Conservation (phyloP, 2,329 filamentous ascomycete species). For the Triangularia verruculosa region DNA sequence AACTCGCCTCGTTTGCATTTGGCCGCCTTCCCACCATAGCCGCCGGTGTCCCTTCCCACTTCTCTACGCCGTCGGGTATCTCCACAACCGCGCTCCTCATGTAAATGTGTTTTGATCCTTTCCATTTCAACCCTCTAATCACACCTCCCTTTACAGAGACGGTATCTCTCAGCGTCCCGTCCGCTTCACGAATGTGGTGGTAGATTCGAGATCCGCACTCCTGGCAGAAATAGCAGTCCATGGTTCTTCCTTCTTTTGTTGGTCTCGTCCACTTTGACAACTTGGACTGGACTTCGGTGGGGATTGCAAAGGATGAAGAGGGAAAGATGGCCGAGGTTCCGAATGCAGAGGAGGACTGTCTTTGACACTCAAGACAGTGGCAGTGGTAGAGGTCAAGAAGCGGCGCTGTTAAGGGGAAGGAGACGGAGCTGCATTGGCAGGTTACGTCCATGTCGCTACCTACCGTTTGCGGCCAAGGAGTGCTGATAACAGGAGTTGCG, state of each 20-base stretch:
- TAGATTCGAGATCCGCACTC: conserved; percentile 44
- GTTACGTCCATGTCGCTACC: conserved; percentile 22
- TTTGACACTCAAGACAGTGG: conserved; percentile 39
- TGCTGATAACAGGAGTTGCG: not conserved
- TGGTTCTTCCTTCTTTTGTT: conserved; percentile 30
- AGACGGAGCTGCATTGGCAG: conserved; percentile 35
- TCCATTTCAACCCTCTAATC: conserved; percentile 41
- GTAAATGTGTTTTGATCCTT: conserved; percentile 44
- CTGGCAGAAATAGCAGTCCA: conserved; percentile 37
- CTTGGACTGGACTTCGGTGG: conserved; percentile 28
- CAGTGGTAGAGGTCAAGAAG: conserved; percentile 34
- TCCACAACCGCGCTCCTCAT: conserved; percentile 43
- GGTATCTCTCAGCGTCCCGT: conserved; percentile 37
- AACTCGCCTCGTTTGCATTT: not conserved
- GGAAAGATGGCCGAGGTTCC: conserved; percentile 38
- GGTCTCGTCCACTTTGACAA: conserved; percentile 32
- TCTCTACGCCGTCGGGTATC: conserved; percentile 37
- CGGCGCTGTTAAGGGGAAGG: conserved; percentile 31
- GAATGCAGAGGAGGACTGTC: conserved; percentile 36
- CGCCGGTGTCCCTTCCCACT: conserved; percentile 18
- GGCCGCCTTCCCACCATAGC: conserved; percentile 6
- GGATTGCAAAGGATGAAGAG: conserved; percentile 34
- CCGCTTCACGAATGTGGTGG: conserved; percentile 40
- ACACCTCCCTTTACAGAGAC: conserved; percentile 48
- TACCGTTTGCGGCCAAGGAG: not conserved